Percentiles rank a stretch among this genome's conserved stretches.
Evolutionary conservation across 495 filamentous ascomycete species (phyloP).

Genomic region (Cudoniella acicularis): DNA sequence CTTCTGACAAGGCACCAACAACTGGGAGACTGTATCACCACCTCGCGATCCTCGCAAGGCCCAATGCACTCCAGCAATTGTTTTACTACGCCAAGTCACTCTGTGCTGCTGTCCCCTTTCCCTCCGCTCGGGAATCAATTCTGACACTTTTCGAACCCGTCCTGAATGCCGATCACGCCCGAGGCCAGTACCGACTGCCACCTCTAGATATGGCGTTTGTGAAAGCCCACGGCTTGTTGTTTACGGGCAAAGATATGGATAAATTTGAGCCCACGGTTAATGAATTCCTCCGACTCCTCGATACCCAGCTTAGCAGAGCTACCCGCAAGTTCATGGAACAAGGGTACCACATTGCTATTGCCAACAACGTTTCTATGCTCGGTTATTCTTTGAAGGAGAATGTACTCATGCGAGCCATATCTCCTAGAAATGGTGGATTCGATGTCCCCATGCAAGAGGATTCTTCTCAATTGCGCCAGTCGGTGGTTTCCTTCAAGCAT

Average conservation of each 20-base stretch:
- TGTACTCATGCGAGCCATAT: constrained; percentile 5
- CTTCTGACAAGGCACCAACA: constrained; percentile 63
- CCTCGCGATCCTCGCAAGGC: constrained; percentile 72
- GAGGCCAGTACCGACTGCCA: constrained; percentile 18
- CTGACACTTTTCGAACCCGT: constrained; percentile 17
- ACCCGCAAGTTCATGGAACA: constrained; percentile 60
- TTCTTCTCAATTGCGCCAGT: neutral
- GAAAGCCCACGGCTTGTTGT: constrained; percentile 62
- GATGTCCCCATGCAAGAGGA: neutral
- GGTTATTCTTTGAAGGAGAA: constrained; percentile 12
- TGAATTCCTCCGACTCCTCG: constrained; percentile 51
- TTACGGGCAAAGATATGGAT: constrained; percentile 46
- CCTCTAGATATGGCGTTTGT: constrained; percentile 50
- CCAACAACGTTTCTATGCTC: constrained; percentile 10
- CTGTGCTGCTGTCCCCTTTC: constrained; percentile 8
- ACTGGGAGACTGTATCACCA: constrained; percentile 82
- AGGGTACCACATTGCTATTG: constrained; percentile 57
- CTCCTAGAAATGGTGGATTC: neutral
- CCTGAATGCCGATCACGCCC: neutral
- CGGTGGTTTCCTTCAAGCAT: neutral
- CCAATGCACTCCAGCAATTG: constrained; percentile 67
- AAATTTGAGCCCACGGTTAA: constrained; percentile 42
- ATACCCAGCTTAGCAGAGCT: constrained; percentile 54
- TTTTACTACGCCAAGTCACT: constrained; percentile 59
- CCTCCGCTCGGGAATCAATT: constrained; percentile 16